These are phyloP conservation scores for Musa acuminata DNA, from an alignment of 176 grass and related monocot genomes.

Conservation along the genomic window DNA sequence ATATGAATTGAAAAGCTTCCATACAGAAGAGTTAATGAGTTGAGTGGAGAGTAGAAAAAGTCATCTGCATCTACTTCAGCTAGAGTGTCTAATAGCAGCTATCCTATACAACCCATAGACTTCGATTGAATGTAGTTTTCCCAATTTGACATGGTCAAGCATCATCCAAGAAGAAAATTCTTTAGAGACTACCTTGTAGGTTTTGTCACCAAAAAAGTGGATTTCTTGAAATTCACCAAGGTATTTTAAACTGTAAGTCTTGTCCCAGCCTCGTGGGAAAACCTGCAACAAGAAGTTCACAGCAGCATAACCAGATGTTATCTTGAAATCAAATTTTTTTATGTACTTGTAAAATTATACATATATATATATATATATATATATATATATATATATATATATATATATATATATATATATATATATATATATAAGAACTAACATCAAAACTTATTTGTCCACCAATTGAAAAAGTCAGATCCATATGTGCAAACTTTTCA, in stretches of 20 bases:
- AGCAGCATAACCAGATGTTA: neutral
- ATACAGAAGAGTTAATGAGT: neutral
- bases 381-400: too few species aligned
- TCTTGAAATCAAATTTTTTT: neutral
- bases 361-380: neutral
- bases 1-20: neutral
- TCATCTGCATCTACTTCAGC: neutral
- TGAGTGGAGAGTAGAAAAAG: neutral
- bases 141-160: neutral
- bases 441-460: constrained; percentile 99
- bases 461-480: constrained; percentile 89
- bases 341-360: neutral
- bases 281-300: constrained; percentile 28
- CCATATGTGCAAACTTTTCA: constrained; percentile 82
- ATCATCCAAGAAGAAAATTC: neutral
- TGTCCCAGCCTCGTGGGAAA: constrained; percentile 91
- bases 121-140: neutral
- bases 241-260: constrained; percentile 92
- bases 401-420: too few species aligned
- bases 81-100: neutral
- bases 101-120: too few species aligned
- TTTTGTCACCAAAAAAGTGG: constrained; percentile 99
- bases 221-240: constrained; percentile 94
- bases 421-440: constrained; percentile 18
- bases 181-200: constrained; percentile 61